phyloP scores from a whole-genome alignment of 306 rosid species.

The Potentilla sterilis region DNA sequence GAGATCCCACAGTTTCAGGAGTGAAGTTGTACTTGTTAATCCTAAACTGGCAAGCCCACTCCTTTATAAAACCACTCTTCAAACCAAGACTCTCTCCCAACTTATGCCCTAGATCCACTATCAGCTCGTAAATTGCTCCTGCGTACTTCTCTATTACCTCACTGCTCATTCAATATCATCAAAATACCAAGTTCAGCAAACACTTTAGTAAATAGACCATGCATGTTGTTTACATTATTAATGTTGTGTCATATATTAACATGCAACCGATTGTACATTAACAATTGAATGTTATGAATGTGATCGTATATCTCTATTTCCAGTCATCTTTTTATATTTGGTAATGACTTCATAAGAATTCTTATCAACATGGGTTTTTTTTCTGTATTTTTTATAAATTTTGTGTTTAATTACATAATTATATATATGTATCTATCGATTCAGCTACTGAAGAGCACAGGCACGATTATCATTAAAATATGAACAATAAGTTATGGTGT shows the following conservation, averaged over 20 bases:
- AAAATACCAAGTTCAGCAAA: neutral
- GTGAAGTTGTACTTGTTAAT: slow-evolving; percentile 59
- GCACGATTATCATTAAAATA: neutral
- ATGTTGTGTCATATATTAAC: no score
- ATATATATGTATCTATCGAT: neutral
- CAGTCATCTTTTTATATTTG: no score
- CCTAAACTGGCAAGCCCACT: slow-evolving; percentile 52
- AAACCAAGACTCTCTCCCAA: slow-evolving; percentile 47
- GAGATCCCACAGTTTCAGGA: slow-evolving; percentile 44
- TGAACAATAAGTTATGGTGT: neutral
- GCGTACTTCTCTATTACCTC: slow-evolving; percentile 35
- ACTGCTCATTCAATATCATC: slow-evolving; percentile 9
- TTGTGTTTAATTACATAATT: no score
- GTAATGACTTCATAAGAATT: no score
- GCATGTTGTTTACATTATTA: neutral
- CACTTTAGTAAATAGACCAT: neutral
- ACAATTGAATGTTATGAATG: no score
- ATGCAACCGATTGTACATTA: no score
- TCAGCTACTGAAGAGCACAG: neutral
- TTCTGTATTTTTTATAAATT: no score
- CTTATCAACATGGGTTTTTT: no score
- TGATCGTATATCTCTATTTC: no score
- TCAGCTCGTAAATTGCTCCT: slow-evolving; percentile 38
- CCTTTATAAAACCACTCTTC: slow-evolving; percentile 29
- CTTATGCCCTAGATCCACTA: slow-evolving; percentile 35